These are phyloP conservation scores for Leptosphaerulina australis DNA, from an alignment of 2,329 filamentous ascomycete species.

Conservation along the genomic window DNA sequence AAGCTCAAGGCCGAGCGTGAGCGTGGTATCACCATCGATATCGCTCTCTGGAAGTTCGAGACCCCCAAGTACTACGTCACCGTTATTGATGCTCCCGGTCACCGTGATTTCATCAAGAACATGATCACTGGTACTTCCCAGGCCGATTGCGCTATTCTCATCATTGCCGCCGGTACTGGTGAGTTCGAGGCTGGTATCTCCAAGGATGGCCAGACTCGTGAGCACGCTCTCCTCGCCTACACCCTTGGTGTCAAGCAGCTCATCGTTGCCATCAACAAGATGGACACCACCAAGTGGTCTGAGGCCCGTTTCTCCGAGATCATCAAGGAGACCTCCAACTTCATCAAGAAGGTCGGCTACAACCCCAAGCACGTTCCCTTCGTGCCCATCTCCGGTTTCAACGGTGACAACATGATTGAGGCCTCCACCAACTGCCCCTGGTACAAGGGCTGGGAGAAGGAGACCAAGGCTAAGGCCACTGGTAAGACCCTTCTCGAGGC, in stretches of 20 bases:
- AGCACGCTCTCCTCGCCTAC: slow-evolving; percentile 99
- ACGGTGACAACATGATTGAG: slow-evolving; percentile 99
- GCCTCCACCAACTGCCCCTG: slow-evolving; percentile 92
- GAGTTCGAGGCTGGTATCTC: slow-evolving; percentile 99
- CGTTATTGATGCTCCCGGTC: slow-evolving; percentile 92
- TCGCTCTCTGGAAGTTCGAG: slow-evolving; percentile 99
- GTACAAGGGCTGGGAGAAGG: slow-evolving; percentile 99
- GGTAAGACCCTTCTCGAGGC: slow-evolving; percentile 99
- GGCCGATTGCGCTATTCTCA: slow-evolving; percentile 99
- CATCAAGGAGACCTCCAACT: slow-evolving; percentile 99
- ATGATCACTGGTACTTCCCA: slow-evolving; percentile 99
- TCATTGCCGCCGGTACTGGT: slow-evolving; percentile 99
- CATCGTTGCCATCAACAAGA: slow-evolving; percentile 99
- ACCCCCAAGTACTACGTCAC: slow-evolving; percentile 97
- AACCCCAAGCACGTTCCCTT: slow-evolving; percentile 99
- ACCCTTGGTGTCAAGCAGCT: slow-evolving; percentile 99
- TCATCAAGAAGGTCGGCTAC: slow-evolving; percentile 99
- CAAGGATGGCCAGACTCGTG: slow-evolving; percentile 99
- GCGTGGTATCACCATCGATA: slow-evolving; percentile 99
- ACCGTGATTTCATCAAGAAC: slow-evolving; percentile 99
- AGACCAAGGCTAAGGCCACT: slow-evolving; percentile 85
- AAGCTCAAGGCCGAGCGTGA: slow-evolving; percentile 99
- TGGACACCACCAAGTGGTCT: slow-evolving; percentile 99
- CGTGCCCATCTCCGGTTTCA: slow-evolving; percentile 99
- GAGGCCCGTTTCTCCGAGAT: slow-evolving; percentile 97